Base-by-base conservation (phyloP, 179 eudicot species). In the Silene vulgaris region DNA sequence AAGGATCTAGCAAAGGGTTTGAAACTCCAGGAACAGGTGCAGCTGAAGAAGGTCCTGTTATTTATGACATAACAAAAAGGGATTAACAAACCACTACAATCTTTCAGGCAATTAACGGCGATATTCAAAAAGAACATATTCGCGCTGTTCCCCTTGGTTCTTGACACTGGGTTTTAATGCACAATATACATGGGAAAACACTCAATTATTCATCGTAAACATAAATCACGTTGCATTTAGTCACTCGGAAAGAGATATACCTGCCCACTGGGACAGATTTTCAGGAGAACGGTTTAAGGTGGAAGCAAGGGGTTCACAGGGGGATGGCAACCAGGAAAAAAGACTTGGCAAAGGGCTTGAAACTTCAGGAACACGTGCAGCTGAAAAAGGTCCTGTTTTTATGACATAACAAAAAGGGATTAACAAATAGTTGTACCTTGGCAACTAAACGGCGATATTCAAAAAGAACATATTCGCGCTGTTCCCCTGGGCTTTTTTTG, bases 181-280 rank as follows among this genome's bases (percentile, higher is more conserved):
- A 23, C 26, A 23, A 23, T 23, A 23, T 23, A 23, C 26, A 23
- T 23, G 26, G 26, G 26, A 23, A 23, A 23, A 23, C 26, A 23
- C 26, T 23, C 26, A 23, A 23, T 23, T 23, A 23, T 23, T 23
- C 26, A 23, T 23, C 26, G 67, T 32, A 32, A 32, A 66, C 48
- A 66, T 11, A 16, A 16, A 40, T 37, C 52, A n/a, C 8, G 71
- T 17, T 26, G 19, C 54, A 67, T 14, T 67, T 52, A 67, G 2
- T 67, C 19, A 37, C 71, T 67, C 28, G 1, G 52, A 67, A 2
- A 67, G 37, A 67, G 3, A 8, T 67, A 35, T 67, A 67, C 71
- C 71, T 67, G 50, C n/a, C 52, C 54, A 1, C 28, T 67, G 19
- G 71, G 2, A 8, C 16, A 14, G 23, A 67, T 9, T 9, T n/a